phyloP scores from a whole-genome alignment of 75 land plant genomes.

The Selaginella tamariscina region DNA sequence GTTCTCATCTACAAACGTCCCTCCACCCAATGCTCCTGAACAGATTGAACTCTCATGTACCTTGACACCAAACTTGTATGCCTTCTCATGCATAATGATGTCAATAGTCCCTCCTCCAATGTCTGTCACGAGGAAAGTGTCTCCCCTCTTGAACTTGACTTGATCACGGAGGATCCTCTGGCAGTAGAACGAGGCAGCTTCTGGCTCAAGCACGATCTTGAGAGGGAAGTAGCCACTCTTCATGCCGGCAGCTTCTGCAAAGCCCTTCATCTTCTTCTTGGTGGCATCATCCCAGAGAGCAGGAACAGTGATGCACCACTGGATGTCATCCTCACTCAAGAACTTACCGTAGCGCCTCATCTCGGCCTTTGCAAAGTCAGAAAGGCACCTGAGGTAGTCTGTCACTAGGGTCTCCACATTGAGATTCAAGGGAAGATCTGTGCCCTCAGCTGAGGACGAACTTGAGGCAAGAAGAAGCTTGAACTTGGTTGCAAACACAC shows the following conservation, averaged over 20 bases:
- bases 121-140: slow-evolving; percentile 3
- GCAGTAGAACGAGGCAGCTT: slow-evolving; percentile 6
- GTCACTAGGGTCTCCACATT: not conserved
- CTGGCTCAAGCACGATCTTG: not conserved
- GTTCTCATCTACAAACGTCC: slow-evolving; percentile 2
- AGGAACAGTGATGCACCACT: slow-evolving; percentile 8
- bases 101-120: slow-evolving; percentile 11
- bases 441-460: not conserved
- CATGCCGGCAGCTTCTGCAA: slow-evolving; percentile 1
- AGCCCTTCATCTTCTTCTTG: not conserved
- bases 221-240: not conserved
- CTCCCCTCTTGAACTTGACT: not conserved
- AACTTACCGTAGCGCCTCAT: not conserved
- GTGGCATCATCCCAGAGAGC: slow-evolving; percentile 10
- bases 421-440: not conserved
- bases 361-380: not conserved
- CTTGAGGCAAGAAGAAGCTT: not conserved
- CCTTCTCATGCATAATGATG: not conserved
- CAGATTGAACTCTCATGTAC: not conserved
- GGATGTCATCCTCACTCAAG: not conserved
- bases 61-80: not conserved
- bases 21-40: slow-evolving; percentile 2
- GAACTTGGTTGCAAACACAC: not conserved
- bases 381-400: not conserved
- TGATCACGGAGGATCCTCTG: not conserved